Conservation (phyloP, 371 early-diverging fungal genomes). For the Syncephalastrum racemosum region DNA sequence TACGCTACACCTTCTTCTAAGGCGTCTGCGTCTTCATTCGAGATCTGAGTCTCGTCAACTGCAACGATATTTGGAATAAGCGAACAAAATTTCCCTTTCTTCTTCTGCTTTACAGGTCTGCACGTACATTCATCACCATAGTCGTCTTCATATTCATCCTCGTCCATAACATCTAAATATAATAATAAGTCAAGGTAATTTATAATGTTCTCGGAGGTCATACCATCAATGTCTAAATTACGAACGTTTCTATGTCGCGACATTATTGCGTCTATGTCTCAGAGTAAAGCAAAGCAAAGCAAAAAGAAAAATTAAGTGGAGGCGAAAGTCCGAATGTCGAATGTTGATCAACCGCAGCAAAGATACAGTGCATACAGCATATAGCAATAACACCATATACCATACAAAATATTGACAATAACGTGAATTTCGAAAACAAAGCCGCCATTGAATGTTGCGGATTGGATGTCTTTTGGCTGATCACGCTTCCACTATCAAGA, state of each 20-base stretch:
- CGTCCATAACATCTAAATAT: conserved; percentile 60
- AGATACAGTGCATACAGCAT: no score
- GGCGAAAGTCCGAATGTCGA: no score
- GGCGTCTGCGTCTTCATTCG: conserved; percentile 47
- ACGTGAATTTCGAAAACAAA: no score
- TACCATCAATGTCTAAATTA: conserved; percentile 72
- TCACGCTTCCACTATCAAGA: no score
- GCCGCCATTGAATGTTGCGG: no score
- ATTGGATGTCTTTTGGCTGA: no score
- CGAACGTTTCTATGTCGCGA: conserved; percentile 74
- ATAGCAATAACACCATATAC: no score
- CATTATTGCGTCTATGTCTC: conserved; percentile 40
- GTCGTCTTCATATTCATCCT: conserved; percentile 59
- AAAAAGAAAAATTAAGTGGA: no score
- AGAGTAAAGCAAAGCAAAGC: no score
- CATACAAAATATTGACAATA: no score
- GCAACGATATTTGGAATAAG: background rate
- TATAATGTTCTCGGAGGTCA: background rate
- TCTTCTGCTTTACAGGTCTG: background rate
- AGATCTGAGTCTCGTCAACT: conserved; percentile 39
- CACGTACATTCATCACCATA: conserved; percentile 44
- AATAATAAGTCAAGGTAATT: background rate
- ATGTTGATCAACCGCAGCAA: no score
- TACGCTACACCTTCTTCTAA: conserved; percentile 55
- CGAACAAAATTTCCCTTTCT: background rate